phyloP scores from a whole-genome alignment of 371 early-diverging fungal genomes.

The Mucor irregularis region DNA sequence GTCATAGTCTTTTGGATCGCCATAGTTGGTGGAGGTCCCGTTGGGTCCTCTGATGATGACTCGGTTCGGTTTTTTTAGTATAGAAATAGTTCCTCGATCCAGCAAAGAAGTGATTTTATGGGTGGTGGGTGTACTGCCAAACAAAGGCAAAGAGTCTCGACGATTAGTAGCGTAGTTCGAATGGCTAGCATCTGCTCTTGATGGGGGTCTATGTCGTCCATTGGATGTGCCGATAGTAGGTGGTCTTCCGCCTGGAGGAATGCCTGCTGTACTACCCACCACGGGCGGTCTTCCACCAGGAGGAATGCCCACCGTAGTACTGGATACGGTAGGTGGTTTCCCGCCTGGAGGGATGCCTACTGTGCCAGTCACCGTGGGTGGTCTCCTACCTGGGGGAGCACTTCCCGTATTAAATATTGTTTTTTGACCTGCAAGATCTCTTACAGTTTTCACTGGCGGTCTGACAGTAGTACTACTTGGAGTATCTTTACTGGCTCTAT shows the following conservation, averaged over 20 bases:
- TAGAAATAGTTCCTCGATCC: slow-evolving; percentile 2
- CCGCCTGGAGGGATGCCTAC: neutral
- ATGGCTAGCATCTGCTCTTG: too few species aligned
- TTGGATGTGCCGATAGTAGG: neutral
- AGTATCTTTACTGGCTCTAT: too few species aligned
- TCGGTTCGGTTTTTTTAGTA: slow-evolving; percentile 13
- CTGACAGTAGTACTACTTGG: too few species aligned
- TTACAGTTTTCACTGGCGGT: too few species aligned
- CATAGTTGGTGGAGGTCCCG: slow-evolving; percentile 1
- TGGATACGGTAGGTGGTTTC: neutral
- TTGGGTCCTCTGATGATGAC: slow-evolving; percentile 6
- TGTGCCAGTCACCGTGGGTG: neutral
- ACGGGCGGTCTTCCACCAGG: neutral
- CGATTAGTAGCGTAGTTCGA: too few species aligned
- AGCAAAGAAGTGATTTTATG: neutral
- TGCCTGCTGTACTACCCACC: neutral
- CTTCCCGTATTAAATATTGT: too few species aligned
- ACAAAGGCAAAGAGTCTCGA: neutral
- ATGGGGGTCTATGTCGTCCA: too few species aligned
- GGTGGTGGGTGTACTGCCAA: neutral
- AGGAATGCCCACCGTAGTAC: neutral
- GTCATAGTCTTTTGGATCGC: slow-evolving; percentile 21
- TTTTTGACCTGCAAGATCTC: too few species aligned
- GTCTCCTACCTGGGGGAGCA: too few species aligned
- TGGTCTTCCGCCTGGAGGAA: neutral